Evolutionary conservation across 2,329 filamentous ascomycete genomes (phyloP).

Genomic region (Alternaria dauci): DNA sequence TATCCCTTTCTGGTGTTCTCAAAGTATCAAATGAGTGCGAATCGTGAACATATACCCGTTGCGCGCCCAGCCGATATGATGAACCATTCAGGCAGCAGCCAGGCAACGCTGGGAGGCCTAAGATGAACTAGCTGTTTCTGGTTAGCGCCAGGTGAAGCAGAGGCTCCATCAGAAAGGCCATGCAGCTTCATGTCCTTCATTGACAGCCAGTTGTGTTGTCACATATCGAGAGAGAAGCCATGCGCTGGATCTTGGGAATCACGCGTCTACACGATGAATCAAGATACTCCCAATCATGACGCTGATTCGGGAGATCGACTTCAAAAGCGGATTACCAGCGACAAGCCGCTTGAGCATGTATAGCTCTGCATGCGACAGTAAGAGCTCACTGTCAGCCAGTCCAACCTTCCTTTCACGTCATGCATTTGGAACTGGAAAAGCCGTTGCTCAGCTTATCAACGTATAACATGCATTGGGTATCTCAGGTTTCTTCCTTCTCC

Average conservation of each 20-base stretch:
- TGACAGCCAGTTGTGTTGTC: too few species aligned
- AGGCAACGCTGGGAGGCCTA: slow-evolving; percentile 4
- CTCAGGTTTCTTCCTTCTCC: too few species aligned
- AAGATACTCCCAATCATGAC: not conserved
- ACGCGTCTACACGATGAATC: too few species aligned
- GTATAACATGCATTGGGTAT: too few species aligned
- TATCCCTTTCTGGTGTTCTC: not conserved
- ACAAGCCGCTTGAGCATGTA: not conserved
- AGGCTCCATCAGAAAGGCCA: not conserved
- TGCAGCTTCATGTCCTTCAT: not conserved
- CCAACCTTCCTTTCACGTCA: too few species aligned
- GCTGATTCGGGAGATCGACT: not conserved
- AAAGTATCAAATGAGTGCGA: not conserved
- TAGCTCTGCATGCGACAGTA: too few species aligned
- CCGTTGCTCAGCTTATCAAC: too few species aligned
- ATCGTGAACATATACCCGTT: not conserved
- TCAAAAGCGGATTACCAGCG: not conserved
- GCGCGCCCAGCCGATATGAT: not conserved
- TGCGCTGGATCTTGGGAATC: not conserved
- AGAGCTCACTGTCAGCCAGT: too few species aligned
- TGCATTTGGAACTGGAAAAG: too few species aligned
- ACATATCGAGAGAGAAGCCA: accelerated
- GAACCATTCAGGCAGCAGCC: slow-evolving; percentile 8
- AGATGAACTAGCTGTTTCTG: not conserved
- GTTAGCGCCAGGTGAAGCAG: not conserved